A percentile compares a stretch with the other conserved stretches of the same genome.
phyloP scores from a whole-genome alignment of 768 basidiomycete genomes.

The Calocera viscosa region DNA sequence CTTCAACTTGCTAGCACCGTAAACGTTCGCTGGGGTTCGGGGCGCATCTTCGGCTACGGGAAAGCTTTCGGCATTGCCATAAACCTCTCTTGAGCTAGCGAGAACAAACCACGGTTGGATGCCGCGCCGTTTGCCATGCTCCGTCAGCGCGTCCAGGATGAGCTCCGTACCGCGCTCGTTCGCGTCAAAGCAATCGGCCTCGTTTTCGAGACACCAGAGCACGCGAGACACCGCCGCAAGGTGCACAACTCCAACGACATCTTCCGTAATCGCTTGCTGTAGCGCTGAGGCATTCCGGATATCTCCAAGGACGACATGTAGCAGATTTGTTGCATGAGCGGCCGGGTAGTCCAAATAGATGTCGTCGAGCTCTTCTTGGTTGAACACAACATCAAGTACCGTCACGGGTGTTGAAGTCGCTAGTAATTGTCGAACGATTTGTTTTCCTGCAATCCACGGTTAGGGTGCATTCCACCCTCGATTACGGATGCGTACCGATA shows the following conservation, averaged over 20 bases:
- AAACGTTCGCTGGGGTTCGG: constrained; percentile 16
- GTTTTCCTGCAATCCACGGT: constrained; percentile 13
- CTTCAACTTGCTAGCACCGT: constrained; percentile 21
- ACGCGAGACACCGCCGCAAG: constrained; percentile 20
- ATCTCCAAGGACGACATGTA: constrained; percentile 16
- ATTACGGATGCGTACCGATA: no score
- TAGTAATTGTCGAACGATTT: constrained; percentile 16
- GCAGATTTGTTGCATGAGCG: neutral
- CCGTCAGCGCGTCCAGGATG: constrained; percentile 12
- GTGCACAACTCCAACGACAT: constrained; percentile 18
- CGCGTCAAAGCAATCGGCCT: constrained; percentile 19
- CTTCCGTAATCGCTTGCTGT: constrained; percentile 12
- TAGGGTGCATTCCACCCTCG: no score
- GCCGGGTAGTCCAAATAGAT: neutral
- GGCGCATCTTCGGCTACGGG: constrained; percentile 14
- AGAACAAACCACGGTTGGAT: constrained; percentile 24
- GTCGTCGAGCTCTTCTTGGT: constrained; percentile 17
- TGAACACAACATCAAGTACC: constrained; percentile 17
- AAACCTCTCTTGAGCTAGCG: constrained; percentile 22
- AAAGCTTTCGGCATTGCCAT: constrained; percentile 14
- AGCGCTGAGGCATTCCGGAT: constrained; percentile 16
- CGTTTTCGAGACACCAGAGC: constrained; percentile 18
- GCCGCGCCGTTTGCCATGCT: neutral
- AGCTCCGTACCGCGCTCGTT: constrained; percentile 18
- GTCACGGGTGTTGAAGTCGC: constrained; percentile 15